Evolutionary conservation across 2,329 filamentous ascomycete genomes (phyloP).

Genomic region (Penicillium nordicum): DNA sequence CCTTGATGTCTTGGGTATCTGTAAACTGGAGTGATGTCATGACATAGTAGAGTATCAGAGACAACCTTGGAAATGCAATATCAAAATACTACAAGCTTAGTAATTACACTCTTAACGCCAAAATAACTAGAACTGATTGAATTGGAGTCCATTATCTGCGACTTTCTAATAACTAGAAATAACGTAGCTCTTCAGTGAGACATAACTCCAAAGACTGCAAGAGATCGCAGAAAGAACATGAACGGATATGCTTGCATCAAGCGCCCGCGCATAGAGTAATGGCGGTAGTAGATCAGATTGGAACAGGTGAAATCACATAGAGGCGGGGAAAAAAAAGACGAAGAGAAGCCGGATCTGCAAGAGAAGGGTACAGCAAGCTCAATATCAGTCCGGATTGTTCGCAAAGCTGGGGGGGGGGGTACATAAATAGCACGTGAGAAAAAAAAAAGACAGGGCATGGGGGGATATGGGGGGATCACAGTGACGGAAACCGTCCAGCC

Average conservation of each 20-base stretch:
- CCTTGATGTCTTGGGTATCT: not conserved
- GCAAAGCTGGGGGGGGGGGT: slow-evolving; percentile 4
- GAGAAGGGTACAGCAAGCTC: slow-evolving; percentile 16
- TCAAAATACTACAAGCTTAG: not conserved
- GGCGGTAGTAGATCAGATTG: slow-evolving; percentile 1
- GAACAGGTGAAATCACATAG: not conserved
- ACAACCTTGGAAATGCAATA: not conserved
- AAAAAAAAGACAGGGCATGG: slow-evolving; percentile 12
- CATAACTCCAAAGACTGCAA: slow-evolving; percentile 2
- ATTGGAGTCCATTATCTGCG: slow-evolving; percentile 13
- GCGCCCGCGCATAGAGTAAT: slow-evolving; percentile 1
- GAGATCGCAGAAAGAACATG: slow-evolving; percentile 8
- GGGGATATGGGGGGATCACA: slow-evolving; percentile 28
- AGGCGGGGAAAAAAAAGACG: not conserved
- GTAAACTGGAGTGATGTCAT: slow-evolving; percentile 3
- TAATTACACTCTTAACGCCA: not conserved
- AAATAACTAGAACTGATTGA: slow-evolving; percentile 13
- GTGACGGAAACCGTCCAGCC: slow-evolving; percentile 22
- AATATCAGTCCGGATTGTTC: slow-evolving; percentile 12
- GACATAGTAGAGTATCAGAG: not conserved
- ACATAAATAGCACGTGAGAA: slow-evolving; percentile 2
- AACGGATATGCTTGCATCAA: slow-evolving; percentile 12
- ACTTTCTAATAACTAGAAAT: slow-evolving; percentile 15
- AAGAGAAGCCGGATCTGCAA: slow-evolving; percentile 9
- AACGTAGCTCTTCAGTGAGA: slow-evolving; percentile 5